Evolutionary conservation across 257 asterid species (phyloP), one percentile per base, ranked within the genome.

Genomic region (Solanum chilense): DNA sequence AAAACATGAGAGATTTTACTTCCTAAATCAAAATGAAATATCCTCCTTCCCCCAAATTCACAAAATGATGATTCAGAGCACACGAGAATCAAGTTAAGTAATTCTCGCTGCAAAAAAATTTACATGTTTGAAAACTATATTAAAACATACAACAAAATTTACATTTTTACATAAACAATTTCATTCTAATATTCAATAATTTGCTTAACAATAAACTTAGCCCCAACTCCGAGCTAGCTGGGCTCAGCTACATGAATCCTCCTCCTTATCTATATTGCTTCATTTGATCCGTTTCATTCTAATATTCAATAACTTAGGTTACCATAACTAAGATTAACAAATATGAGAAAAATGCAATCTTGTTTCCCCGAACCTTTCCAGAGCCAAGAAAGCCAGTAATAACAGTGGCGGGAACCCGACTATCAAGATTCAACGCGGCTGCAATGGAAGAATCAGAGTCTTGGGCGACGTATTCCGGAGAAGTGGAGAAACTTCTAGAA

Each of bases 311-410:
- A 76, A 44, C 39, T 25, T 25, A 77, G 7, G 37, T 77, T 9
- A 25, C 12, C 7, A 64, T 21, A 35, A 33, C 18, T 42, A 9
- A 80, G 80, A 15, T 7, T 62, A 10, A 11, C 42, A 7, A 21
- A 77, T 16, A 5, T 31, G 44, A 49, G 23, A 31, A 49, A 21
- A 18, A 35, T 29, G 39, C 14, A 42, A 25, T 42, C 11, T 42
- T 29, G 35, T 41, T 70, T 47, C 82, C 37, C 23, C 20, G 29
- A 58, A 97, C 99, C 98, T 97, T 97, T 41, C 99, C 99, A 56
- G 99, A 94, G 89, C 98, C 98, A 47, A 97, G 98, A 89, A 95
- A 97, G 3, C 98, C 99, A 75, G 98, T 97, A 88, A 97, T 93
- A 52, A 97, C 90, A 82, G 99, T 97, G 45, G 98, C 98, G 3